Conservation (phyloP, 768 basidiomycete genomes). For the Infundibulicybe gibba region DNA sequence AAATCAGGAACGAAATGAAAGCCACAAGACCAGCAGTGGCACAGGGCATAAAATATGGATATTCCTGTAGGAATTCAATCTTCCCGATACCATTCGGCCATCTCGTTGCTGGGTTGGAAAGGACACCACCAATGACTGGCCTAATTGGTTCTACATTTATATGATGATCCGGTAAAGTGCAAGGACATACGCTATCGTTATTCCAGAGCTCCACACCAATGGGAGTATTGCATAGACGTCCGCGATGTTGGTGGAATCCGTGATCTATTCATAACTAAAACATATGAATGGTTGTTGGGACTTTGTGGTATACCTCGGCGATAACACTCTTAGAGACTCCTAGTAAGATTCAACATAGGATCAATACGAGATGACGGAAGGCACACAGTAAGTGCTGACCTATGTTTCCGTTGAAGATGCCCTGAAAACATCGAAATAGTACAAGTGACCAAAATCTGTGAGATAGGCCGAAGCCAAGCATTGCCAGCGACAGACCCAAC, state of each 20-base stretch:
- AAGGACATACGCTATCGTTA: slow-evolving; percentile 14
- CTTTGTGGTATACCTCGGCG: slow-evolving; percentile 30
- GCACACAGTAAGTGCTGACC: slow-evolving; percentile 8
- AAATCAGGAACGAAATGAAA: slow-evolving; percentile 11
- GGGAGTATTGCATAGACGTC: slow-evolving; percentile 24
- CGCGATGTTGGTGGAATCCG: slow-evolving; percentile 28
- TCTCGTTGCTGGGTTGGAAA: slow-evolving; percentile 25
- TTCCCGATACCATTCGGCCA: slow-evolving; percentile 25
- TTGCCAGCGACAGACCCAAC: slow-evolving; percentile 32
- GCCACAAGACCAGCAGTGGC: slow-evolving; percentile 13
- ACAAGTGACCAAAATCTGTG: slow-evolving; percentile 30
- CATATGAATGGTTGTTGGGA: not conserved
- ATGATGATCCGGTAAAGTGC: not conserved
- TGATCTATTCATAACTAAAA: slow-evolving; percentile 14
- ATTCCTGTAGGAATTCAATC: slow-evolving; percentile 21
- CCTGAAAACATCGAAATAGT: slow-evolving; percentile 27
- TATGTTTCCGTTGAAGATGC: slow-evolving; percentile 37
- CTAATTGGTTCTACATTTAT: slow-evolving; percentile 2
- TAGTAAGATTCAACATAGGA: slow-evolving; percentile 10
- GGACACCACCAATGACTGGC: slow-evolving; percentile 25
- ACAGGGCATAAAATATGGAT: slow-evolving; percentile 33
- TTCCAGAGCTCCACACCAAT: slow-evolving; percentile 24
- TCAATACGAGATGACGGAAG: slow-evolving; percentile 2
- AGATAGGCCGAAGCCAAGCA: slow-evolving; percentile 39
- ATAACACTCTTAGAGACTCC: slow-evolving; percentile 43